Percentiles rank a stretch among this genome's conserved stretches.
These are phyloP conservation scores for Babesia gibsoni DNA, from an alignment of 169 alveolate species.

Conservation along the genomic window DNA sequence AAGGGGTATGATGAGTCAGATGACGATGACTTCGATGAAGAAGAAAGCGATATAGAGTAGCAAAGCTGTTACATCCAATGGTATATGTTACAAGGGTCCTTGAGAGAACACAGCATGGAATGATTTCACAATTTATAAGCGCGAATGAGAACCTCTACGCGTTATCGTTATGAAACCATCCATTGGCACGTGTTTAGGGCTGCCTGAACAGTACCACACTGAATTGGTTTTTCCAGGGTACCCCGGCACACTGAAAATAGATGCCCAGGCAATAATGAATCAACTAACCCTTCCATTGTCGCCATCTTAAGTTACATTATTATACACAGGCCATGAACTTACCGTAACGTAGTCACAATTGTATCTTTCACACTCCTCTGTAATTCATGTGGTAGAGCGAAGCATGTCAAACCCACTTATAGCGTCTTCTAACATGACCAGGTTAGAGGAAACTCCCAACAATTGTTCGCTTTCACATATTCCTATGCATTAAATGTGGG, in stretches of 20 bases:
- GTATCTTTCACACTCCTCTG: conserved; percentile 53
- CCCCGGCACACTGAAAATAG: background rate
- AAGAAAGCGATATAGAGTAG: background rate
- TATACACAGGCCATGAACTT: background rate
- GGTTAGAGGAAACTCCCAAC: conserved; percentile 13
- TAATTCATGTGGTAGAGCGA: background rate
- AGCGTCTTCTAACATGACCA: conserved; percentile 32
- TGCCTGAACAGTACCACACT: conserved; percentile 36
- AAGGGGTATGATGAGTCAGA: conserved; percentile 37
- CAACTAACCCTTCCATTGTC: conserved; percentile 25
- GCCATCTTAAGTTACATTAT: conserved; percentile 8
- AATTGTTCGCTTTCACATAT: conserved; percentile 42
- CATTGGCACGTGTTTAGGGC: background rate
- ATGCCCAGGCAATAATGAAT: background rate
- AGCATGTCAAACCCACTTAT: conserved; percentile 12
- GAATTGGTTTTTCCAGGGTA: conserved; percentile 19
- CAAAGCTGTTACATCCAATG: background rate
- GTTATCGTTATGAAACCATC: conserved; percentile 20
- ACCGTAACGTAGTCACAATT: conserved; percentile 62
- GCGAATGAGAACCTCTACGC: conserved; percentile 4
- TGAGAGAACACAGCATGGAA: background rate
- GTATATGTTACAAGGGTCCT: background rate
- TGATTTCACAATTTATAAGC: background rate
- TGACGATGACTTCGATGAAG: conserved; percentile 23
- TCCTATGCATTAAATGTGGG: background rate